Evolutionary conservation across 805 yeast genomes (phyloP).

Genomic region (Pichia nakasei): DNA sequence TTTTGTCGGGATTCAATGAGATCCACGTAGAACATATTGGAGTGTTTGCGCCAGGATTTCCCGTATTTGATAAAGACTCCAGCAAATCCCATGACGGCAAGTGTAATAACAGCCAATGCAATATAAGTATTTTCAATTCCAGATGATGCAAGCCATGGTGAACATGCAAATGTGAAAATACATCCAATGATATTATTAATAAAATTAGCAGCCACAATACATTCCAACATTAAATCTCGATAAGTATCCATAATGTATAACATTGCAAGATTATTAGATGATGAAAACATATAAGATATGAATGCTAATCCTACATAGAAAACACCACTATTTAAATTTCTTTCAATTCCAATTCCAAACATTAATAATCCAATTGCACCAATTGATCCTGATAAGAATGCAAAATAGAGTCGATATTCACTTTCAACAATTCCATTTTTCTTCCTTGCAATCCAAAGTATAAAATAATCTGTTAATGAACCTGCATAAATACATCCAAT

Average conservation of each 20-base stretch:
- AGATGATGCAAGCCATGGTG: slow-evolving; percentile 47
- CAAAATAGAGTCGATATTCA: slow-evolving; percentile 52
- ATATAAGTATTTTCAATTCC: slow-evolving; percentile 55
- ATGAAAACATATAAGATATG: slow-evolving; percentile 60
- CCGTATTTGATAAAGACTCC: slow-evolving; percentile 54
- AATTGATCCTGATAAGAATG: slow-evolving; percentile 46
- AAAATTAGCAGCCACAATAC: slow-evolving; percentile 56
- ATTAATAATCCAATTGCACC: slow-evolving; percentile 54
- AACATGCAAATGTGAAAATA: slow-evolving; percentile 58
- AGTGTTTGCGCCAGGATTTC: slow-evolving; percentile 45
- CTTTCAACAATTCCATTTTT: slow-evolving; percentile 56
- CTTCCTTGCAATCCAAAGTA: slow-evolving; percentile 54
- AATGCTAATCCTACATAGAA: slow-evolving; percentile 54
- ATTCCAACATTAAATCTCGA: slow-evolving; percentile 57
- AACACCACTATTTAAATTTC: slow-evolving; percentile 40
- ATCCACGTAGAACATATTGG: slow-evolving; percentile 41
- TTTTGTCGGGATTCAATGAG: slow-evolving; percentile 30
- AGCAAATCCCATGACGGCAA: slow-evolving; percentile 44
- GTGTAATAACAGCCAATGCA: slow-evolving; percentile 50
- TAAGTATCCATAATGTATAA: slow-evolving; percentile 58
- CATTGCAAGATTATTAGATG: slow-evolving; percentile 61
- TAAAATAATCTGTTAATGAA: slow-evolving; percentile 51
- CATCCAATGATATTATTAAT: slow-evolving; percentile 58
- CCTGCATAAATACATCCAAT: slow-evolving; percentile 64
- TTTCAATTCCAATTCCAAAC: slow-evolving; percentile 60